Evolutionary conservation across 345 rosid species (phyloP), one percentile per base, ranked within the genome.

Genomic region (Sisymbrium altissimum): DNA sequence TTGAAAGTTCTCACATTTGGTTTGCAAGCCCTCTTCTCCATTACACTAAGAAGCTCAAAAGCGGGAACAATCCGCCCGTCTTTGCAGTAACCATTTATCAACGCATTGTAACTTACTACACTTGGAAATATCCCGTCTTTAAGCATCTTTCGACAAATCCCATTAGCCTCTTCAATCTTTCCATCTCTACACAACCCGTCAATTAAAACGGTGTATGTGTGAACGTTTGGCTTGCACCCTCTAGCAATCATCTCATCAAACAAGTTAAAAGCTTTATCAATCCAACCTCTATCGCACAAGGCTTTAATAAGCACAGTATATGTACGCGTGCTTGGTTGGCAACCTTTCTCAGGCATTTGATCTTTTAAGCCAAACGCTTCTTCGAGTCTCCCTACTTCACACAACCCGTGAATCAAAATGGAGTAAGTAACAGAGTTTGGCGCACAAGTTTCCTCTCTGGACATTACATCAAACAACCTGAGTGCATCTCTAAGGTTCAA

Each of bases 81-180:
- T 78, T 82, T 82, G 44, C 86, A 81, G 66, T 83, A 83, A 48
- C 88, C 88, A 65, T 83, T 83, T 19, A 85, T 83, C 71, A 85
- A 71, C 21, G 77, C 84, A 71, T 83, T 85, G 71, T 73, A 85
- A 30, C 84, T 85, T 71, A 83, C 56, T 2, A 72, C 48, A 17
- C 83, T 73, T 11, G 84, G 88, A 70, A 25, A 66, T 19, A 79
- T 30, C 66, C 78, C 72, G 38, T 75, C 78, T 60, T 65, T 69
- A 54, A 83, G 69, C 86, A 85, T 77, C 71, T 57, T 72, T 29
- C 72, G 75, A 46, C 55, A 79, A 43, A 85, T 53, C 63, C 82
- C 83, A 70, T 79, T 81, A 23, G 85, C 86, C 62, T 81, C 85
- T 60, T 77, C 82, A 66, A 85, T 55, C 76, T 74, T 85, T 64